These are phyloP conservation scores for Ceratobasidium sp. DNA, from an alignment of 1,284 basidiomycete species.

Conservation along the genomic window DNA sequence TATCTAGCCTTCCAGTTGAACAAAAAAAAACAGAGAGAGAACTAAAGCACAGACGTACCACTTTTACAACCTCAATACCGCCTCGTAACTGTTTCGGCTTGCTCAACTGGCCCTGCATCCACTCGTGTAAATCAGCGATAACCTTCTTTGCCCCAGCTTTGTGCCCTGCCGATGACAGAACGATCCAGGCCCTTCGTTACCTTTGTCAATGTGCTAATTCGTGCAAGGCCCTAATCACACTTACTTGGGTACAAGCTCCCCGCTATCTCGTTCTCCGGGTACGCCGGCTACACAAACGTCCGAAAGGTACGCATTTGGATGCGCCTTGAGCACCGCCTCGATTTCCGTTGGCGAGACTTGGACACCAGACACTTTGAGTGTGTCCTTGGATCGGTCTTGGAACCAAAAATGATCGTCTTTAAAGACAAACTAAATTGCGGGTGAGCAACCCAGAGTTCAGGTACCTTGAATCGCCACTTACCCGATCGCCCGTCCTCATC, in stretches of 20 bases:
- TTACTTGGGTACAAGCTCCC: slow-evolving; percentile 30
- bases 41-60: slow-evolving; percentile 54
- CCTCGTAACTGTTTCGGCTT: slow-evolving; percentile 75
- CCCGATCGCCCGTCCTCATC: slow-evolving; percentile 74
- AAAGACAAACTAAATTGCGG: slow-evolving; percentile 16
- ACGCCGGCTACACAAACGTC: slow-evolving; percentile 76
- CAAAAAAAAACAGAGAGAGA: slow-evolving; percentile 29
- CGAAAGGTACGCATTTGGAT: slow-evolving; percentile 63
- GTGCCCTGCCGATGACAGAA: slow-evolving; percentile 63
- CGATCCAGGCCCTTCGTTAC: slow-evolving; percentile 73
- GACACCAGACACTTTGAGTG: slow-evolving; percentile 64
- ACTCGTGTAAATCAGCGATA: slow-evolving; percentile 60
- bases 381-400: slow-evolving; percentile 62
- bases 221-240: too few relatives aligned
- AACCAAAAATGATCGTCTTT: slow-evolving; percentile 53
- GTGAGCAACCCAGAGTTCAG: too few relatives aligned
- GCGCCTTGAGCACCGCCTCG: slow-evolving; percentile 64
- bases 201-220: too few relatives aligned
- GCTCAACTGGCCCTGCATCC: slow-evolving; percentile 67
- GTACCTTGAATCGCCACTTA: too few relatives aligned
- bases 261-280: slow-evolving; percentile 24
- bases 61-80: slow-evolving; percentile 67
- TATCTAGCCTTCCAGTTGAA: slow-evolving; percentile 54
- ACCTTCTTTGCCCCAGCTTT: slow-evolving; percentile 56
- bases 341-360: slow-evolving; percentile 80